These are phyloP conservation scores for Singerocomus inundabilis DNA, from an alignment of 1,284 basidiomycete species.

Conservation along the genomic window DNA sequence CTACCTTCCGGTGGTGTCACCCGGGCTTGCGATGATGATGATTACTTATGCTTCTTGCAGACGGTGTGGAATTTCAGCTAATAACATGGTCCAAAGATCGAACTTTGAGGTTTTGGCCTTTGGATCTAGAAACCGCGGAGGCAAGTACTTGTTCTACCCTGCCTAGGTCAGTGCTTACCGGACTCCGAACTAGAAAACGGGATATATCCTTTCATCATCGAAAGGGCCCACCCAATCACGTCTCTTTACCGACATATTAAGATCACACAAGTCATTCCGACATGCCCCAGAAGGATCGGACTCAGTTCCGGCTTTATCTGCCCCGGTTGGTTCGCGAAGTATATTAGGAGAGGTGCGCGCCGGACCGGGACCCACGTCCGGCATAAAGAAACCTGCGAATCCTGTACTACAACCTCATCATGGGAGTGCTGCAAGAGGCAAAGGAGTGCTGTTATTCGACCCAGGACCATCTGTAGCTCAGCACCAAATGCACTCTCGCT, in stretches of 20 bases:
- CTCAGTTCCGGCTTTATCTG: slow-evolving; percentile 50
- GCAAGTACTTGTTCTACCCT: slow-evolving; percentile 32
- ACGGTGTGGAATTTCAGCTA: slow-evolving; percentile 81
- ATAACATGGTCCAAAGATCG: slow-evolving; percentile 98
- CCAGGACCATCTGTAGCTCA: slow-evolving; percentile 12
- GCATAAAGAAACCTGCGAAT: slow-evolving; percentile 24
- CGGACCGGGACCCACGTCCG: slow-evolving; percentile 39
- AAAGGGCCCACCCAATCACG: slow-evolving; percentile 29
- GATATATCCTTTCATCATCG: slow-evolving; percentile 30
- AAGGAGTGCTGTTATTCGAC: slow-evolving; percentile 28
- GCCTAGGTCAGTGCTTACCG: neutral
- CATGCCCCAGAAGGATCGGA: slow-evolving; percentile 42
- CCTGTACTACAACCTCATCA: slow-evolving; percentile 37
- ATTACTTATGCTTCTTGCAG: slow-evolving; percentile 28
- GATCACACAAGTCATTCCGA: slow-evolving; percentile 44
- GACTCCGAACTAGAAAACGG: slow-evolving; percentile 41
- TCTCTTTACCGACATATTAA: slow-evolving; percentile 17
- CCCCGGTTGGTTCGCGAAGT: slow-evolving; percentile 60
- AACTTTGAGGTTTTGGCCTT: slow-evolving; percentile 89
- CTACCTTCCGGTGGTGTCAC: neutral
- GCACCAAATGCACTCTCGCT: slow-evolving; percentile 22
- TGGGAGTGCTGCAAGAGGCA: slow-evolving; percentile 38
- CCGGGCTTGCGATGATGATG: neutral
- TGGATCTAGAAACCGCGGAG: slow-evolving; percentile 71
- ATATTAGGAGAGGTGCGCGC: slow-evolving; percentile 71